Evolutionary conservation across 345 rosid species (phyloP).

Genomic region (Gossypium raimondii): DNA sequence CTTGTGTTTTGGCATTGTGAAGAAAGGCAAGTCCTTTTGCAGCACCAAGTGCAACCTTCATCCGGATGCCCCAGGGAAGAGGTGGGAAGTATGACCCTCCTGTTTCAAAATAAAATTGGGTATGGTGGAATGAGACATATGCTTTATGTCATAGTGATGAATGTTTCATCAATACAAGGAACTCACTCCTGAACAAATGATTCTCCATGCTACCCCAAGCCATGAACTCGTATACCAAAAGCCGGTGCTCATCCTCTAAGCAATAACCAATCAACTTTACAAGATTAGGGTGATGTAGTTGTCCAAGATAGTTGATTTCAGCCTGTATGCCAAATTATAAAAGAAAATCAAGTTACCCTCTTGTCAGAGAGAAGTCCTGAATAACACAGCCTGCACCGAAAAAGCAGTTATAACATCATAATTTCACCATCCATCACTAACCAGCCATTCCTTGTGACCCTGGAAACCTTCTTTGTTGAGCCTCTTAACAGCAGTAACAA

Average conservation of each 20-base stretch:
- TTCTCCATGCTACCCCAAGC: conserved; percentile 70
- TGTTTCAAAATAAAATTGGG: conserved; percentile 21
- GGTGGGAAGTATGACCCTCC: conserved; percentile 86
- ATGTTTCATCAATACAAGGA: not conserved
- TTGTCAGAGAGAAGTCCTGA: no score
- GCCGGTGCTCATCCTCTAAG: conserved; percentile 67
- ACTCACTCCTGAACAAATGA: conserved; percentile 69
- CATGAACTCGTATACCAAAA: conserved; percentile 69
- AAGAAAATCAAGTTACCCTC: no score
- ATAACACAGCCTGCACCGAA: conserved; percentile 30
- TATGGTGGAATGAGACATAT: not conserved
- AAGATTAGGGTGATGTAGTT: conserved; percentile 57
- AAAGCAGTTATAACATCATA: not conserved
- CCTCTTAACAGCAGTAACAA: conserved; percentile 81
- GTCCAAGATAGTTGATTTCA: conserved; percentile 69
- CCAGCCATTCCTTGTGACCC: conserved; percentile 98
- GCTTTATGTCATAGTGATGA: not conserved
- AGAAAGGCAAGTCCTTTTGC: conserved; percentile 96
- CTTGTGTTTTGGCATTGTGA: conserved; percentile 73
- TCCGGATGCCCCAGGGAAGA: conserved; percentile 69
- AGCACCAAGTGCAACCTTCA: conserved; percentile 85
- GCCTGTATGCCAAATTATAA: no score
- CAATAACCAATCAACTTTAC: conserved; percentile 74
- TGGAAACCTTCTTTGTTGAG: conserved; percentile 79
- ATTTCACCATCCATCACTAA: conserved; percentile 26